Evolutionary conservation across 768 basidiomycete genomes (phyloP).

Genomic region (Serendipita vermifera): DNA sequence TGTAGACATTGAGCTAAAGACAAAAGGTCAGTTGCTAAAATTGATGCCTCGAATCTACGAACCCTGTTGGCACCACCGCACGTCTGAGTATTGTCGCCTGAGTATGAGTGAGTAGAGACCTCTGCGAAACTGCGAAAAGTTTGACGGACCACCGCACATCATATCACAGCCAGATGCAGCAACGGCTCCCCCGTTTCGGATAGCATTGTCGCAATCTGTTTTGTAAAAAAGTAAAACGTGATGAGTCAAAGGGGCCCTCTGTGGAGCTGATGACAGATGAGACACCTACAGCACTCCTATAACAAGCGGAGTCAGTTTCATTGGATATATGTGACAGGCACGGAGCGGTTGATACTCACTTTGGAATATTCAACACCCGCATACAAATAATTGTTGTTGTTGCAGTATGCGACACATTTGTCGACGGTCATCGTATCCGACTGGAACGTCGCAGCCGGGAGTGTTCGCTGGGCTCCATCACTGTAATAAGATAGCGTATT

Average conservation of each 20-base stretch:
- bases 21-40: neutral
- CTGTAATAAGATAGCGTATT: slow-evolving; percentile 22
- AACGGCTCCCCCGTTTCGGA: slow-evolving; percentile 35
- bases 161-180: slow-evolving; percentile 44
- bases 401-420: slow-evolving; percentile 35
- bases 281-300: slow-evolving; percentile 41
- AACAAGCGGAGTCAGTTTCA: neutral
- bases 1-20: slow-evolving; percentile 33
- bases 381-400: slow-evolving; percentile 38
- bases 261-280: slow-evolving; percentile 7
- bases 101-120: too few relatives aligned
- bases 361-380: slow-evolving; percentile 58
- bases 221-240: too few relatives aligned
- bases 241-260: neutral
- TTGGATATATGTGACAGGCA: neutral
- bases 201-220: slow-evolving; percentile 54
- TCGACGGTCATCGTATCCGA: slow-evolving; percentile 52
- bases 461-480: slow-evolving; percentile 46
- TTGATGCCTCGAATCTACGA: neutral
- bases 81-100: slow-evolving; percentile 39
- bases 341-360: slow-evolving; percentile 16
- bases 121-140: too few relatives aligned
- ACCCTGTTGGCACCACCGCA: neutral
- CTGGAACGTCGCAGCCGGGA: slow-evolving; percentile 33
- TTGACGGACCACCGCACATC: too few relatives aligned